Percentiles rank a stretch among this genome's conserved stretches.
These are phyloP conservation scores for Solanum pimpinellifolium DNA, from an alignment of 257 asterid genomes.

Conservation along the genomic window DNA sequence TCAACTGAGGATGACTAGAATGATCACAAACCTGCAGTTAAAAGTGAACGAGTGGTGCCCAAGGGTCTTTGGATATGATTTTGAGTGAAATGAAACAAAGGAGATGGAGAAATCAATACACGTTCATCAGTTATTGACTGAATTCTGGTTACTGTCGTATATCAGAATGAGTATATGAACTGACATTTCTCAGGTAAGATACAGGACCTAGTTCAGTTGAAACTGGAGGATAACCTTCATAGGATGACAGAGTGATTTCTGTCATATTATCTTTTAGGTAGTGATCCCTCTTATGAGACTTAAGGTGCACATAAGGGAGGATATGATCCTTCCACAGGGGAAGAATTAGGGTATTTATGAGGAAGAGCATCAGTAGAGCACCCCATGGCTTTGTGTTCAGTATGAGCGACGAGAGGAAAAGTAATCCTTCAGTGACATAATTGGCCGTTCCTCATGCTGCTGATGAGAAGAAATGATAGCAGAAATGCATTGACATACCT, in stretches of 20 bases:
- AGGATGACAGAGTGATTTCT: slow-evolving; percentile 33
- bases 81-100: slow-evolving; percentile 6
- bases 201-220: slow-evolving; percentile 35
- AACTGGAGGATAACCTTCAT: slow-evolving; percentile 35
- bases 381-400: slow-evolving; percentile 19
- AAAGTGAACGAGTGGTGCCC: slow-evolving; percentile 20
- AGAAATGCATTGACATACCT: slow-evolving; percentile 27
- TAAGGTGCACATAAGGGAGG: slow-evolving; percentile 24
- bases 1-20: neutral
- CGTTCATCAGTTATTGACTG: slow-evolving; percentile 1
- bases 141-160: neutral
- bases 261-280: slow-evolving; percentile 17
- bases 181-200: slow-evolving; percentile 7
- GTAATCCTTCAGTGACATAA: neutral
- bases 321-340: slow-evolving; percentile 12
- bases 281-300: slow-evolving; percentile 13
- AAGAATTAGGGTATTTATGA: slow-evolving; percentile 23
- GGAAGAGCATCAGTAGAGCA: slow-evolving; percentile 33
- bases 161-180: neutral
- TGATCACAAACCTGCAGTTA: slow-evolving; percentile 15
- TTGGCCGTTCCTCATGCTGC: neutral
- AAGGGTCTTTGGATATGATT: slow-evolving; percentile 19
- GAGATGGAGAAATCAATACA: slow-evolving; percentile 9
- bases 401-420: slow-evolving; percentile 37
- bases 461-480: neutral